Conservation (phyloP, 352 stramenopile genomes). For the Globisporangium lucens region DNA sequence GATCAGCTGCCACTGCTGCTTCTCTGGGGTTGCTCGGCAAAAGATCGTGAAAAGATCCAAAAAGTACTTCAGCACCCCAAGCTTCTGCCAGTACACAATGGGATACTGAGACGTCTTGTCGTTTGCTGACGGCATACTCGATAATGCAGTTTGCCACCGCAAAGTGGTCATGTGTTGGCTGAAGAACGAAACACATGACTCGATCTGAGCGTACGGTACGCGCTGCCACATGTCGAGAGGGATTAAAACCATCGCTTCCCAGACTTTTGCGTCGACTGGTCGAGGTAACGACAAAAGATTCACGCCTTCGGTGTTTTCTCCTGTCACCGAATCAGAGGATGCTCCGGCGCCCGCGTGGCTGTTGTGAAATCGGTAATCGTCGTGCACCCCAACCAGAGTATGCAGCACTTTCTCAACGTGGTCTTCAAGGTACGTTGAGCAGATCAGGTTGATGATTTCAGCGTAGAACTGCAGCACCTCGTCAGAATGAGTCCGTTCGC, state of each 20-base stretch:
- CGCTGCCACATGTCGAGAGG: constrained; percentile 45
- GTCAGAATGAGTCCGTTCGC: constrained; percentile 25
- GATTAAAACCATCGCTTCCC: constrained; percentile 61
- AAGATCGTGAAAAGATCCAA: constrained; percentile 77
- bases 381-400: constrained; percentile 72
- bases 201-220: constrained; percentile 37
- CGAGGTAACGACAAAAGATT: constrained; percentile 33
- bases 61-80: constrained; percentile 72
- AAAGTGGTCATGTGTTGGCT: constrained; percentile 60
- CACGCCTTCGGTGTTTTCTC: constrained; percentile 8
- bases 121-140: constrained; percentile 1
- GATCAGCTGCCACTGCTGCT: constrained; percentile 68
- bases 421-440: constrained; percentile 59
- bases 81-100: constrained; percentile 65
- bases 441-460: constrained; percentile 69
- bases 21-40: constrained; percentile 51
- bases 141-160: constrained; percentile 47
- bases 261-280: constrained; percentile 60
- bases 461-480: constrained; percentile 73
- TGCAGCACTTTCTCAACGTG: constrained; percentile 82
- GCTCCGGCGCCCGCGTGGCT: constrained; percentile 13
- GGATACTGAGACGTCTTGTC: constrained; percentile 30
- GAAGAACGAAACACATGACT: constrained; percentile 49
- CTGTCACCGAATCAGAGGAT: constrained; percentile 15
- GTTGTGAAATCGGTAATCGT: constrained; percentile 75